Base-by-base conservation (phyloP, 129 eudicot genomes). In the Flaveria sonorensis region DNA sequence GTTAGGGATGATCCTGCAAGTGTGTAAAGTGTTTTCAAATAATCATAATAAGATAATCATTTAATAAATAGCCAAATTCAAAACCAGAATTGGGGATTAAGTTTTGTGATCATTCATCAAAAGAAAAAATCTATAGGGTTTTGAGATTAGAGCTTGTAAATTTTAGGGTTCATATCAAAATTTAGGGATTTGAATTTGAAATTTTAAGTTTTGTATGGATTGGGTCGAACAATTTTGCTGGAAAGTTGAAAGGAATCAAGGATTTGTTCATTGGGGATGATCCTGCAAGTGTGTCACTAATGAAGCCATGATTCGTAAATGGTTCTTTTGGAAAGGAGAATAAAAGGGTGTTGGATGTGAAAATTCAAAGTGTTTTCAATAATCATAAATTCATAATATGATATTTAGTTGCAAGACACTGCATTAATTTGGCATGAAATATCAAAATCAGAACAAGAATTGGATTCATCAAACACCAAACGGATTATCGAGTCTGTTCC, bases 231-330 rank as follows among this genome's bases (percentile, higher is more conserved):
- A 43, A 39, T 24, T 79, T 7, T 73, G 72, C n/a, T 70, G 4
- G 39, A 63, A 80, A 80, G 83, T 80, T 24, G 74, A 72, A 80
- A 18, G 45, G 63, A 79, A 61, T 24, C 16, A 61, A 61, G 68
- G 43, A 62, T 62, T 30, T 62, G 24, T 30, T 52, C 68, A 14
- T 43, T 9, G 13, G 61, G 47, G 68, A 72, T 74, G 59, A 72
- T 64, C 63, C 19, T 46, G 47, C 77, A 57, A 57, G 40, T 62
- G 48, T 62, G 52, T 24, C 19, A 69, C 26, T 50, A 32, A 46
- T 63, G 65, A 76, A 50, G 15, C 43, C 73, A 64, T 76, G 32
- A 14, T 76, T 28, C 45, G 70, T 46, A 32, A 59, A 59, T 57
- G 71, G n/a, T 57, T 30, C 26, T 6, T 10, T 11, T 28, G 48